These are phyloP conservation scores for Gentiana macrophylla DNA, from an alignment of 257 asterid genomes.

Conservation along the genomic window DNA sequence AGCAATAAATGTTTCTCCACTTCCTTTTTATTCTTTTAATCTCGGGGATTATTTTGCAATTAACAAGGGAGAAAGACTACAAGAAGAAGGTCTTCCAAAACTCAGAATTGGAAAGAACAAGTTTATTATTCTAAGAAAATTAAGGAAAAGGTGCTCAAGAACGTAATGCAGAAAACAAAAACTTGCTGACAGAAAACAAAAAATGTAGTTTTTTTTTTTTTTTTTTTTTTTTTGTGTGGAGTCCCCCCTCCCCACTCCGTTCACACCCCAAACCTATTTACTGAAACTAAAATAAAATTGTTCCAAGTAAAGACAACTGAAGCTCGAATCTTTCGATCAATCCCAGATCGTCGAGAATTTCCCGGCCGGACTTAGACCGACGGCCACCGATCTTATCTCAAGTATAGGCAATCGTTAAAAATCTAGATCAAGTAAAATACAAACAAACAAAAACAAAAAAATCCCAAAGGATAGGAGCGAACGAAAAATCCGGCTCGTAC, in stretches of 20 bases:
- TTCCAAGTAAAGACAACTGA: constrained; percentile 2
- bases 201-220: background rate
- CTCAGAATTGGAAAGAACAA: no score
- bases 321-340: constrained; percentile 1
- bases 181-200: background rate
- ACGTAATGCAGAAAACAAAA: background rate
- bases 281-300: constrained; percentile 14
- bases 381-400: constrained; percentile 8
- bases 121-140: no score
- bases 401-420: constrained; percentile 6
- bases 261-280: no score
- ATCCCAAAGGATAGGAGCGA: background rate
- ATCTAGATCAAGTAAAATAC: constrained; percentile 26
- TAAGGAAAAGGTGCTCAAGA: background rate
- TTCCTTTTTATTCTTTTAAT: no score
- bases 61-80: no score
- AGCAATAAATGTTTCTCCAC: background rate
- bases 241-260: background rate
- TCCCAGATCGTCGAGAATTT: constrained; percentile 27
- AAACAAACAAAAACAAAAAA: background rate
- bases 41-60: no score
- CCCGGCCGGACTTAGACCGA: constrained; percentile 14
- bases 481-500: background rate
- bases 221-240: no score
- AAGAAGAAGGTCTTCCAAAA: no score